Evolutionary conservation across 2,329 filamentous ascomycete species (phyloP), one percentile per base, ranked within the genome.

Genomic region (Didymellaceae sp.): DNA sequence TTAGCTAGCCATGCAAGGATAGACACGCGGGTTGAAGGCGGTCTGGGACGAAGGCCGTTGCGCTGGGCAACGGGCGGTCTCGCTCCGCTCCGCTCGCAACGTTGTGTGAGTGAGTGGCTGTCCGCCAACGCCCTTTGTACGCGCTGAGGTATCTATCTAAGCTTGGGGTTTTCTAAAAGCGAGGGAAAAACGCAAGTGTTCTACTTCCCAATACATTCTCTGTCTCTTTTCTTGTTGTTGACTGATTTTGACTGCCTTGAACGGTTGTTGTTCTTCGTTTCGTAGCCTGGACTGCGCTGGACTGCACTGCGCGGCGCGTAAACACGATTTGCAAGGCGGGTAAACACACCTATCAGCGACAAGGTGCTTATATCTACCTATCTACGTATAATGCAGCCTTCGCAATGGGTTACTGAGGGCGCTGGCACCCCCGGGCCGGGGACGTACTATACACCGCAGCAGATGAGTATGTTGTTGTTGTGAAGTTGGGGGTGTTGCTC

Each of bases 391-490:
- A 73, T 75, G 69, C 64, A 67, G 54, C 63, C 45, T 49, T 40
- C 63, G 25, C 50, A 59, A 24, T 69, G 67, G 58, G 70, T 68
- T 47, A 65, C 67, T 57, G 72, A 74, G 57, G 63, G 67, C 54
- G 67, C 66, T 44, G 54, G 63, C 52, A 66, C 70, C 44, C 71
- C 72, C 28, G 65, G 68, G 38, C 70, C 71, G 28, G 61, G 61
- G 14, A 61, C 65, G 20, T 74, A 65, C 50, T 74, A 74, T 61
- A 65, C 67, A 26, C 61, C 65, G 16, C 57, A 67, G 38, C 71
- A 75, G 58, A 73, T 75, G 68, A 67, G 73, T 75, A 65, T 45
- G 72, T n/a, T 50, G 14, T 21, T 21, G 11, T 20, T 9, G 13
- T 17, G 9, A 3, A 6, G 7, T 13, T 22, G 6, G 7, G 17